Conservation (phyloP, 352 stramenopile genomes). For the Pythium biforme region DNA sequence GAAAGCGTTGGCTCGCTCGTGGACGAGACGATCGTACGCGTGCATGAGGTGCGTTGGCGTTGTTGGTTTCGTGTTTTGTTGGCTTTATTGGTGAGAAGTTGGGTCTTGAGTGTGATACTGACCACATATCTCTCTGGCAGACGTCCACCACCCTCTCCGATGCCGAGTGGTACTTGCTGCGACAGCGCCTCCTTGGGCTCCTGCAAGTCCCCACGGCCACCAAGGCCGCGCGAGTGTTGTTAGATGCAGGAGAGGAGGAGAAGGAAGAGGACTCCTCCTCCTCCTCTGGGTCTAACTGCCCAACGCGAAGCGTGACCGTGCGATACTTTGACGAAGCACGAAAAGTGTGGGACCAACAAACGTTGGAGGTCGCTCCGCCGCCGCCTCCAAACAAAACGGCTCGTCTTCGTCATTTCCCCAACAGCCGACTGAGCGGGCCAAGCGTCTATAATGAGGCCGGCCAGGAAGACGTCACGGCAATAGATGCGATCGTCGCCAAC, state of each 20-base stretch:
- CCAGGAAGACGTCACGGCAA: neutral
- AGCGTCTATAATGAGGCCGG: no score
- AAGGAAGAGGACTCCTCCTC: neutral
- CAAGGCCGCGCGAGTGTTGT: neutral
- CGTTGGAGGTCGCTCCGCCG: conserved; percentile 12
- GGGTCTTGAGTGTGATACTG: neutral
- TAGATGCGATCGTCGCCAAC: neutral
- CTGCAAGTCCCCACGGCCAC: conserved; percentile 55
- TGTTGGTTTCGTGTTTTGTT: neutral
- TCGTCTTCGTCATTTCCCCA: no score
- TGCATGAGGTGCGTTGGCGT: conserved; percentile 30
- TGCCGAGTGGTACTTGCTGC: conserved; percentile 73
- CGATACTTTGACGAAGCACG: conserved; percentile 60
- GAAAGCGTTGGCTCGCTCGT: conserved; percentile 31
- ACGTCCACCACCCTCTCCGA: conserved; percentile 57
- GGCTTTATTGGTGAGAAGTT: no score
- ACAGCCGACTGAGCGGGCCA: no score
- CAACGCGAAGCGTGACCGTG: conserved; percentile 13
- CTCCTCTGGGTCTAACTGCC: neutral
- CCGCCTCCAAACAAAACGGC: no score
- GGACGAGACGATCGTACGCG: conserved; percentile 69
- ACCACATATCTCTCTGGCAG: conserved; percentile 8
- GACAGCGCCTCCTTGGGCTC: conserved; percentile 80
- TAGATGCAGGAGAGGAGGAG: neutral
- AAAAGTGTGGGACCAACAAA: conserved; percentile 46